Percentiles rank a stretch among this genome's conserved stretches.
Evolutionary conservation across 768 basidiomycete species (phyloP).

Genomic region (Lactarius trivialis): DNA sequence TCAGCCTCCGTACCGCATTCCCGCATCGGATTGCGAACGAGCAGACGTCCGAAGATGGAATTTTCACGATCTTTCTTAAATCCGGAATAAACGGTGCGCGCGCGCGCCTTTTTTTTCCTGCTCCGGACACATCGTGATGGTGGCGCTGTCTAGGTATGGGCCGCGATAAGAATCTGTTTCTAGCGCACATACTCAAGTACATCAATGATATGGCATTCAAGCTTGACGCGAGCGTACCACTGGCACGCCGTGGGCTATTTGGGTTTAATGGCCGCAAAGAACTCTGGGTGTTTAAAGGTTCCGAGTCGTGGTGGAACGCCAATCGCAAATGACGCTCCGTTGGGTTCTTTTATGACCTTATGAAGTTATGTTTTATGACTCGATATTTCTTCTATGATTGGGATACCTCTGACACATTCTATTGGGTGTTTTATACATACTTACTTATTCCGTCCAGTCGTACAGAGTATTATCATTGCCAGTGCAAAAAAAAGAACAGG

Average conservation of each 20-base stretch:
- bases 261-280: slow-evolving; percentile 44
- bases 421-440: neutral
- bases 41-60: slow-evolving; percentile 42
- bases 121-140: neutral
- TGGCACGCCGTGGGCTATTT: slow-evolving; percentile 38
- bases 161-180: slow-evolving; percentile 48
- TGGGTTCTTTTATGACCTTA: slow-evolving; percentile 8
- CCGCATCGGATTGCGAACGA: slow-evolving; percentile 38
- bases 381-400: neutral
- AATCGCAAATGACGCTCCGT: slow-evolving; percentile 6
- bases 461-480: neutral
- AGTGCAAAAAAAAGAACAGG: neutral
- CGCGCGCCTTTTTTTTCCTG: neutral
- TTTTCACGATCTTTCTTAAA: slow-evolving; percentile 52
- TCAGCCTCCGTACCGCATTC: slow-evolving; percentile 36
- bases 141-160: slow-evolving; percentile 13
- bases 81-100: slow-evolving; percentile 21
- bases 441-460: neutral
- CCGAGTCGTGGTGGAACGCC: slow-evolving; percentile 20
- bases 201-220: slow-evolving; percentile 51
- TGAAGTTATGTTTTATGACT: slow-evolving; percentile 5
- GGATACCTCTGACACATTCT: neutral
- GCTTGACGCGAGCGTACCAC: slow-evolving; percentile 60
- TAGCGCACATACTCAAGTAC: slow-evolving; percentile 57
- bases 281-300: slow-evolving; percentile 57